Evolutionary conservation across 2,329 filamentous ascomycete species (phyloP), one percentile per base, ranked within the genome.

Genomic region (Shiraia bambusicola): DNA sequence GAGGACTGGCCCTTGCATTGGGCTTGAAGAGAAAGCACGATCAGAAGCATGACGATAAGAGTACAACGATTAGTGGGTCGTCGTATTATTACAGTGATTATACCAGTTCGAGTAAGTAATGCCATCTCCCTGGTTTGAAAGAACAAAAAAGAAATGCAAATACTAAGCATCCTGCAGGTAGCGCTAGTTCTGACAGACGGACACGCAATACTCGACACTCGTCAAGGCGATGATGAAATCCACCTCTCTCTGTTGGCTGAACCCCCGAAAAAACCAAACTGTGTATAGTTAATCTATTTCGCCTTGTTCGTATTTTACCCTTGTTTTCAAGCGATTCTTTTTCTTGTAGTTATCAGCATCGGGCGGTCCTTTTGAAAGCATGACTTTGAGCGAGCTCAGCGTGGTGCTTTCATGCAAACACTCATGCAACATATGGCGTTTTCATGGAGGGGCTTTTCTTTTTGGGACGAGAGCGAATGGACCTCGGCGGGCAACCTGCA

Each of bases 81-180:
- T 56, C 52, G n/a, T 62, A 66, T 42, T 71, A 69, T 36, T 71
- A 70, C 50, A 71, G 69, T 49, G 72, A 74, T 50, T 75, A 75
- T 55, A 75, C 74, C 25, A 74, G 70, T 50, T 62, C 66, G 40
- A 76, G 73, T 76, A 57, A 73, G 73, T 74, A 32, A 34, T 6
- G 13, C 6, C 9, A 12, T 19, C 2, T 9, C 3, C 1, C 12
- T 26, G 5, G 14, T 5, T 22, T 8, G 19, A 22, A 8, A 24
- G 12, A 11, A 24, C 27, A 3, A 4, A 19, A n/a, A 14, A 11
- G 4, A 40, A n/a, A n/a, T n/a, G n/a, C n/a, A n/a, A n/a, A 45
- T 41, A 37, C 60, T 63, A 53, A 62, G 50, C 42, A 43, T 13
- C 7, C 11, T n/a, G 27, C 37, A 74, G 71, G 70, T 48, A 71